Percentiles rank a stretch among this genome's conserved stretches.
These are phyloP conservation scores for Aphanomyces stellatus DNA, from an alignment of 352 stramenopile genomes.

Conservation along the genomic window DNA sequence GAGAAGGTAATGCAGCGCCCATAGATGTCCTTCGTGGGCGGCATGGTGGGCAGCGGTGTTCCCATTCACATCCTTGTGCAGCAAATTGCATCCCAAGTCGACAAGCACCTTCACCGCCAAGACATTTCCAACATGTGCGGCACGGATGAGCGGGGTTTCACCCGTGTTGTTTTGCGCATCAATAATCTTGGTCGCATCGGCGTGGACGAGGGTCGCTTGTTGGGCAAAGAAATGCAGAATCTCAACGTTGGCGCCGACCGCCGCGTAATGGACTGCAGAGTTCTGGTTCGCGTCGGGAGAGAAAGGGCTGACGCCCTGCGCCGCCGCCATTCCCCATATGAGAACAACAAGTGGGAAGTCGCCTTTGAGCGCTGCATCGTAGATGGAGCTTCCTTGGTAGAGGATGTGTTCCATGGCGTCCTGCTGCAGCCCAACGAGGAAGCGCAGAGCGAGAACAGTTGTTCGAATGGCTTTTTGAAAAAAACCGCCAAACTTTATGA, in stretches of 20 bases:
- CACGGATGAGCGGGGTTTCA: constrained; percentile 75
- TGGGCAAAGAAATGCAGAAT: constrained; percentile 78
- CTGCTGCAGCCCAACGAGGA: background rate
- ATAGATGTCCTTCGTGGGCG: constrained; percentile 56
- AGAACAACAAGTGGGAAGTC: constrained; percentile 81
- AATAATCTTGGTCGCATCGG: constrained; percentile 28
- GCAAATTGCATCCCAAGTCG: constrained; percentile 36
- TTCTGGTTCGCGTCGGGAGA: constrained; percentile 44
- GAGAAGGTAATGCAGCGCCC: constrained; percentile 64
- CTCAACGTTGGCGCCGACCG: constrained; percentile 33
- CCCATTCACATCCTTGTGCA: constrained; percentile 42
- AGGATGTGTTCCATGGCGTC: constrained; percentile 6
- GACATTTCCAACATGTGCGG: constrained; percentile 60
- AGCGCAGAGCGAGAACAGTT: no score
- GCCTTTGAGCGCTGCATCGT: constrained; percentile 62
- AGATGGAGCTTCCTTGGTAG: constrained; percentile 67
- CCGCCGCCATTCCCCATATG: constrained; percentile 78
- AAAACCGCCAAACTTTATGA: no score
- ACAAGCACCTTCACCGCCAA: constrained; percentile 49
- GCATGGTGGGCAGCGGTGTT: constrained; percentile 68
- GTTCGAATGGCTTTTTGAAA: no score
- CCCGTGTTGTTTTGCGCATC: constrained; percentile 44
- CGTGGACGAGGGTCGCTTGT: constrained; percentile 36
- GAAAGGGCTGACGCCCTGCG: constrained; percentile 27
- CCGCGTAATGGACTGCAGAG: constrained; percentile 52